Evolutionary conservation across 345 rosid species (phyloP), one percentile per base, ranked within the genome.

Genomic region (Cochlearia excelsa): DNA sequence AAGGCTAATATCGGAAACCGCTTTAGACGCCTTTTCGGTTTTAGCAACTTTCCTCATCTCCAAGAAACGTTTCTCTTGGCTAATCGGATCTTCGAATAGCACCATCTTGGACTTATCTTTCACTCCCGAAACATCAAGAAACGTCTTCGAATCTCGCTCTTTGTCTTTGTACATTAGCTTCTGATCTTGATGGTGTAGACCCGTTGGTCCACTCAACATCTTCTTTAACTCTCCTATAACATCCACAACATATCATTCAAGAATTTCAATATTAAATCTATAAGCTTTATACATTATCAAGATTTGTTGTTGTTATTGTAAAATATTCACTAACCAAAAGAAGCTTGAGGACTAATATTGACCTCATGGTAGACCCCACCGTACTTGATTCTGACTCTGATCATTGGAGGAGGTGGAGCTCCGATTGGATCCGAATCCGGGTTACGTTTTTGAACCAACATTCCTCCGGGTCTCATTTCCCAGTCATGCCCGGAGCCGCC

Each of bases 401-500:
- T 82, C 69, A 86, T 81, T 72, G 96, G 96, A 23, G 94, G 89
- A 6, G 94, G 88, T 10, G 85, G 84, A 51, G 73, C 63, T 45
- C 89, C 64, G 65, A 31, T 39, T 59, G 80, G 82, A 70, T 85
- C 94, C 55, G 84, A 80, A 54, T 84, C 90, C 62, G 82, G 85
- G 69, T 62, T 78, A 4, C 99, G 80, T 73, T 87, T 94, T 79
- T 94, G 99, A 6, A 94, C 99, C 63, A 94, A 63, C 99, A 94
- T 94, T 34, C 99, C 99, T 3, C 99, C 97, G 9, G 99, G 99
- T 65, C 99, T 78, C 60, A 90, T 71, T 79, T 94, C 99, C 97
- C 88, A 94, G 26, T 85, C 95, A 16, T 79, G 69, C 11, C 80
- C 78, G 23, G 23, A 16, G 23, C 23, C 23, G 0, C 23, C 23